A percentile compares a stretch with the other conserved stretches of the same genome.
Conservation (phyloP, 2,329 filamentous ascomycete species). For the Lachnellula subtilissima region DNA sequence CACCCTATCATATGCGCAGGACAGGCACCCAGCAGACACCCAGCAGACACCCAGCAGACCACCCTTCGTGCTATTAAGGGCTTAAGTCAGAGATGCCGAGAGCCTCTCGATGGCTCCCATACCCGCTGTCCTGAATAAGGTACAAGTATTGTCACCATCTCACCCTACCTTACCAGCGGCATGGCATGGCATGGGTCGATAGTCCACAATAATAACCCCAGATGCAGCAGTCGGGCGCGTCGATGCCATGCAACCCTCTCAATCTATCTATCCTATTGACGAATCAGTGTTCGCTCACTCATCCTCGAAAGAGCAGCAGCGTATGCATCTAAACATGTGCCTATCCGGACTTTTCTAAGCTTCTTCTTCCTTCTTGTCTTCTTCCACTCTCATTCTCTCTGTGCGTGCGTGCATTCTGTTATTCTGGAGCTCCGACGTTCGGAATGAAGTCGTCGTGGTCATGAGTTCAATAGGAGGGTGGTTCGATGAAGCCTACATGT, state of each 20-base stretch:
- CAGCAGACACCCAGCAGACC: background rate
- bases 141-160: background rate
- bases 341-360: background rate
- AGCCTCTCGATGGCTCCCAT: slow-evolving; percentile 16
- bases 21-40: background rate
- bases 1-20: background rate
- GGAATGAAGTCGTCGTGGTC: slow-evolving; percentile 26
- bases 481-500: slow-evolving; percentile 29
- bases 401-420: slow-evolving; percentile 4
- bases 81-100: slow-evolving; percentile 5
- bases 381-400: slow-evolving; percentile 1
- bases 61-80: slow-evolving; percentile 3
- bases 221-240: slow-evolving; percentile 8
- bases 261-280: slow-evolving; percentile 2
- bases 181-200: background rate
- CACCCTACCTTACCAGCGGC: background rate
- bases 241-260: slow-evolving; percentile 13
- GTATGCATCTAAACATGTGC: background rate
- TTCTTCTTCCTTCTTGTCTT: background rate
- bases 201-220: slow-evolving; percentile 1
- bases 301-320: background rate
- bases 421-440: slow-evolving; percentile 8
- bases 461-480: slow-evolving; percentile 31
- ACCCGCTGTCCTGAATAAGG: slow-evolving; percentile 17
- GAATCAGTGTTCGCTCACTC: slow-evolving; percentile 7